phyloP scores from a whole-genome alignment of 768 basidiomycete genomes.

The Mycena capillaripes region DNA sequence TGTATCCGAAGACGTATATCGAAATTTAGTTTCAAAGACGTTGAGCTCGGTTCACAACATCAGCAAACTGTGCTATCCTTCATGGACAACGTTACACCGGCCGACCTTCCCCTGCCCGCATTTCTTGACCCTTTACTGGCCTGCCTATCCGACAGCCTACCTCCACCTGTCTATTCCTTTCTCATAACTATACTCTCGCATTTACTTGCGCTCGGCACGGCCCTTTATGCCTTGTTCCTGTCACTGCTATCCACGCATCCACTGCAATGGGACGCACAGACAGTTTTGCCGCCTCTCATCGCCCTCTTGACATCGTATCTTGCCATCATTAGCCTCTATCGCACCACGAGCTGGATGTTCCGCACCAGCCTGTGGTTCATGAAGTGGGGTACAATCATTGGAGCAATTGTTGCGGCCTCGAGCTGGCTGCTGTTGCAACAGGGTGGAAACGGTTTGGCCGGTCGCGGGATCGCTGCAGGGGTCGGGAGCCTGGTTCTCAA shows the following conservation, averaged over 20 bases:
- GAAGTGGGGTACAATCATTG: slow-evolving; percentile 82
- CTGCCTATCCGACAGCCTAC: slow-evolving; percentile 68
- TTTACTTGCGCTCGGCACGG: slow-evolving; percentile 61
- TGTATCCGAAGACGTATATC: too few species aligned
- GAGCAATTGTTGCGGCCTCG: slow-evolving; percentile 62
- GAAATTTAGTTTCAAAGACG: neutral
- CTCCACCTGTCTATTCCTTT: slow-evolving; percentile 67
- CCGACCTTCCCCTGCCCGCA: slow-evolving; percentile 56
- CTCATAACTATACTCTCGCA: slow-evolving; percentile 67
- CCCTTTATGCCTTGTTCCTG: slow-evolving; percentile 61
- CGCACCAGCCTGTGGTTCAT: slow-evolving; percentile 76
- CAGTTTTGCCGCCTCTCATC: slow-evolving; percentile 80
- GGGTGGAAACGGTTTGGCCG: slow-evolving; percentile 50
- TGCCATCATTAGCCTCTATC: slow-evolving; percentile 82
- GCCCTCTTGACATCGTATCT: slow-evolving; percentile 81
- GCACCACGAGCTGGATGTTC: slow-evolving; percentile 83
- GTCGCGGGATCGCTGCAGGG: slow-evolving; percentile 53
- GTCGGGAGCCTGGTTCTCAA: slow-evolving; percentile 59
- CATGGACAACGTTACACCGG: slow-evolving; percentile 44
- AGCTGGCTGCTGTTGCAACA: slow-evolving; percentile 67
- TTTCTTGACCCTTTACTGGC: slow-evolving; percentile 68
- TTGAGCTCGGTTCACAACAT: neutral
- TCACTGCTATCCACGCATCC: slow-evolving; percentile 66
- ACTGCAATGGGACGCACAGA: slow-evolving; percentile 76
- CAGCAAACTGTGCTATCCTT: slow-evolving; percentile 13